Evolutionary conservation across 768 basidiomycete genomes (phyloP), one percentile per base, ranked within the genome.

Genomic region (Rhodocollybia butyracea): DNA sequence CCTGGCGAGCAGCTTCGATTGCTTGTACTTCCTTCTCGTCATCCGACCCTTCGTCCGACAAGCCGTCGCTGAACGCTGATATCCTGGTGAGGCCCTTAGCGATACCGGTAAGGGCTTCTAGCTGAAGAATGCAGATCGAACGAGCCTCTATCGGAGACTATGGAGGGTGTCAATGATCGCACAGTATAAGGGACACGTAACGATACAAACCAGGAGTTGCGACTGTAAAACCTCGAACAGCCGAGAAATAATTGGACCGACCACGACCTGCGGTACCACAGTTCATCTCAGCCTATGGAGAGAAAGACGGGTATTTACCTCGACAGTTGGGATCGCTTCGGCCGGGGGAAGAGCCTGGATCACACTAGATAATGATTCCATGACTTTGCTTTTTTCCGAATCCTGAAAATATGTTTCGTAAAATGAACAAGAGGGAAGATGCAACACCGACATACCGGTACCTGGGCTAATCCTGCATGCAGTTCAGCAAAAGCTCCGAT

Each of bases 341-440:
- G 74, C 74, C 0, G 91, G 85, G 0, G 91, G 87, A 46, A 98
- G 70, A 0, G 94, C 95, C 63, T 97, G 91, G 30, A 97, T 89
- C 3, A 98, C 92, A 59, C 94, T 96, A 1, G 92, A 85, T 50
- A 98, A 95, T 0, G 89, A 91, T 66, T 97, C 90, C 42, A 97
- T 73, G 1, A 97, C 91, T 70, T 95, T 97, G 61, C 84, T 82
- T 70, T 89, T 90, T 69, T 96, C 94, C 21, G 86, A 83, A 61
- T 91, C 89, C 86, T 90, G 17, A 6, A 40, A 19, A 40, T 13
- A 17, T 40, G 39, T 40, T 10, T 19, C 15, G 17, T 8, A 8
- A 36, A 36, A 17, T 17, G 34, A 17, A 36, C 7, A 36, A 36
- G 34, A 36, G 8, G 8, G 34, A 36, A 8, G 17, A 36, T 8